Conservation (phyloP, 2,329 filamentous ascomycete species). For the Xylariaceae sp. region DNA sequence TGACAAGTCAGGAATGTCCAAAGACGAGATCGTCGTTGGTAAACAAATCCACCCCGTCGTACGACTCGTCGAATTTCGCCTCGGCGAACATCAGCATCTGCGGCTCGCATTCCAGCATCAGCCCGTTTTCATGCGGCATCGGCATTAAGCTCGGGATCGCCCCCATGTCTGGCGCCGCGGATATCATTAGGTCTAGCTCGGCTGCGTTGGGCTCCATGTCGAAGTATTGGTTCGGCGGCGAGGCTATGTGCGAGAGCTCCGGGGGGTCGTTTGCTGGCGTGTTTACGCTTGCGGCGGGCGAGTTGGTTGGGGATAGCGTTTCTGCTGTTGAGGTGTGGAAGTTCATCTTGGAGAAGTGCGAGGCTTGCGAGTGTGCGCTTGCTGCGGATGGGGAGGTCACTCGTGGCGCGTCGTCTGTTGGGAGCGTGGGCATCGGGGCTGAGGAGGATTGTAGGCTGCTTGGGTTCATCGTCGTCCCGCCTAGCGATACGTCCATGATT, state of each 20-base stretch:
- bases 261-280: slow-evolving; percentile 57
- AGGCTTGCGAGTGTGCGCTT: slow-evolving; percentile 45
- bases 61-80: slow-evolving; percentile 51
- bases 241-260: slow-evolving; percentile 58
- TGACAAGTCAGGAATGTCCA: slow-evolving; percentile 33
- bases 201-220: slow-evolving; percentile 42
- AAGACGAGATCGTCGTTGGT: slow-evolving; percentile 52
- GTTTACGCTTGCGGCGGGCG: slow-evolving; percentile 41
- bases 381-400: slow-evolving; percentile 42
- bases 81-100: slow-evolving; percentile 46
- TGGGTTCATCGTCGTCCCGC: slow-evolving; percentile 37
- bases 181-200: slow-evolving; percentile 31
- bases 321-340: slow-evolving; percentile 39
- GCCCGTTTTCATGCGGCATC: slow-evolving; percentile 42
- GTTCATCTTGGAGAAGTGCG: slow-evolving; percentile 36
- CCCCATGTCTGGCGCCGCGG: slow-evolving; percentile 30
- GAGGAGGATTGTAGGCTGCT: slow-evolving; percentile 39
- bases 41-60: slow-evolving; percentile 49
- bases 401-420: slow-evolving; percentile 27
- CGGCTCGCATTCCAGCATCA: slow-evolving; percentile 45
- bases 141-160: slow-evolving; percentile 31
- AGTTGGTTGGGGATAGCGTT: slow-evolving; percentile 18
- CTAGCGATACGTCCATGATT: slow-evolving; percentile 44
- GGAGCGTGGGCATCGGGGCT: slow-evolving; percentile 38
- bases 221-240: slow-evolving; percentile 50